Evolutionary conservation across 1,284 basidiomycete genomes (phyloP).

Genomic region (Inonotus obliquus): DNA sequence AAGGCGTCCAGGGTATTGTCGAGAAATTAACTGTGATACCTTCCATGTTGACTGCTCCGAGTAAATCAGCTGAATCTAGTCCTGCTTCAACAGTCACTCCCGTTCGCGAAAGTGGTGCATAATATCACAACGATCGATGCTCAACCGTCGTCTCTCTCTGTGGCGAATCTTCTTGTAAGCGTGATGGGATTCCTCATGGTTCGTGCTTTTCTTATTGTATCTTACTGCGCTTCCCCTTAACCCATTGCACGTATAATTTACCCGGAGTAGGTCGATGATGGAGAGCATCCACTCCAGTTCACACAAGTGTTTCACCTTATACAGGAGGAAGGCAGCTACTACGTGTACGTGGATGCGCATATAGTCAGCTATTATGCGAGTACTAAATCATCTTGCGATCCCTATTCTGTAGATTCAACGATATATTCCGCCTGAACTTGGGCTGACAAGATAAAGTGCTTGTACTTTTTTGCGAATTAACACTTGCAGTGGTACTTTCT

Average conservation of each 20-base stretch:
- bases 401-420: conserved; percentile 56
- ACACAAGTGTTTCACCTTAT: conserved; percentile 91
- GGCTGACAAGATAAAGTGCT: conserved; percentile 7
- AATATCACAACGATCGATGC: conserved; percentile 82
- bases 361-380: not conserved
- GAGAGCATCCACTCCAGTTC: conserved; percentile 77
- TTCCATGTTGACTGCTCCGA: not conserved
- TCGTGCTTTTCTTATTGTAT: conserved; percentile 26
- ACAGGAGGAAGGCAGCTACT: conserved; percentile 76
- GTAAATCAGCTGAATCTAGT: conserved; percentile 1
- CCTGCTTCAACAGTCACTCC: conserved; percentile 53
- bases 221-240: not conserved
- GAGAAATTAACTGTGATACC: conserved; percentile 74
- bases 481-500: conserved; percentile 1
- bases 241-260: not conserved
- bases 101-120: conserved; percentile 82
- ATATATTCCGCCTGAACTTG: conserved; percentile 74
- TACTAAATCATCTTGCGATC: conserved; percentile 2
- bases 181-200: conserved; percentile 85
- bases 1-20: conserved; percentile 60
- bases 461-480: not conserved
- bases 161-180: conserved; percentile 75
- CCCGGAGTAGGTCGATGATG: conserved; percentile 67
- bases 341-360: conserved; percentile 57
- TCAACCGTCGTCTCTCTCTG: conserved; percentile 71